Evolutionary conservation across 140 eudicot genomes (phyloP).

Genomic region (Oenanthe javanica): DNA sequence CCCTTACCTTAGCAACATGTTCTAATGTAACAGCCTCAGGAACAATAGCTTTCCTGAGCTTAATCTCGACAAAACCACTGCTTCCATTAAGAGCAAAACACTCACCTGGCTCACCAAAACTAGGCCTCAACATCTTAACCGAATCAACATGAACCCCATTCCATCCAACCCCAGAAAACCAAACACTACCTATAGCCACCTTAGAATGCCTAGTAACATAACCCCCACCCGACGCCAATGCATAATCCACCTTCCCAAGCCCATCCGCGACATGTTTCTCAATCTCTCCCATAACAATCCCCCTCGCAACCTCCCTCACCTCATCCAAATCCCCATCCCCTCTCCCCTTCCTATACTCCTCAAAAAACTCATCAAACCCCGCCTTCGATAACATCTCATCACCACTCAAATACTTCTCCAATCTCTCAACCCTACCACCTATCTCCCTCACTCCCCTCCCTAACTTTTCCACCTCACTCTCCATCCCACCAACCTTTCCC

Average conservation of each 20-base stretch:
- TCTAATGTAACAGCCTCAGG: slow-evolving; percentile 90
- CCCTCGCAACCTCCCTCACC: slow-evolving; percentile 55
- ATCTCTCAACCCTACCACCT: slow-evolving; percentile 8
- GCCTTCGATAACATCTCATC: slow-evolving; percentile 43
- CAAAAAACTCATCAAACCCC: slow-evolving; percentile 46
- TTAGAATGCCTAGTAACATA: slow-evolving; percentile 57
- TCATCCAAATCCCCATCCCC: slow-evolving; percentile 44
- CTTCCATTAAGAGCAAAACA: slow-evolving; percentile 78
- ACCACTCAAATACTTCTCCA: slow-evolving; percentile 33
- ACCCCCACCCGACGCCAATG: slow-evolving; percentile 66
- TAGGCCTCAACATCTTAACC: slow-evolving; percentile 67
- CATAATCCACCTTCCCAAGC: slow-evolving; percentile 82
- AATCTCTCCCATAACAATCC: slow-evolving; percentile 63
- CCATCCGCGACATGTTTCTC: slow-evolving; percentile 93
- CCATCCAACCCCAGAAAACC: slow-evolving; percentile 12
- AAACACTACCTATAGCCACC: slow-evolving; percentile 11
- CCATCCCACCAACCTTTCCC: slow-evolving; percentile 22
- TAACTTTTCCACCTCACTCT: slow-evolving; percentile 19
- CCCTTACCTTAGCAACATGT: slow-evolving; percentile 73
- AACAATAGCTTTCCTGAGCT: slow-evolving; percentile 62
- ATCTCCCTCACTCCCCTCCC: slow-evolving; percentile 28
- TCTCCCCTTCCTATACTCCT: slow-evolving; percentile 33
- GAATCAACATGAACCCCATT: slow-evolving; percentile 36
- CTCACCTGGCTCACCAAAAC: slow-evolving; percentile 93
- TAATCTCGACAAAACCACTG: slow-evolving; percentile 58